Base-by-base conservation (phyloP, 2,329 filamentous ascomycete genomes). In the Atkinsonella texensis region DNA sequence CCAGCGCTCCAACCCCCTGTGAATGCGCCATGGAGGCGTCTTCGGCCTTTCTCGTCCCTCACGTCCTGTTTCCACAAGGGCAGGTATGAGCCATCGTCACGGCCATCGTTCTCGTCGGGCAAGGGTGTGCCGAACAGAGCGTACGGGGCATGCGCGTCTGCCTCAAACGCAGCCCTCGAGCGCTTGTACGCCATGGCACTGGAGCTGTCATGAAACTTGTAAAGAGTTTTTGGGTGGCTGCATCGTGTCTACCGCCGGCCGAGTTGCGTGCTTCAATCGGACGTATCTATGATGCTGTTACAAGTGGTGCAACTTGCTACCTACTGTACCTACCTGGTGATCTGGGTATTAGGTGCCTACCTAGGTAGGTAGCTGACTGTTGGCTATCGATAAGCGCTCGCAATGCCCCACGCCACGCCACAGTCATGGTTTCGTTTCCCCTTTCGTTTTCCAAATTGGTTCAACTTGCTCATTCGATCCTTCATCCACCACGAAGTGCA, bases 11-110 rank as follows among this genome's bases (percentile, higher is more conserved):
- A 98, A 32, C 93, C 93, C 59, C 93, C 93, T 1, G 89, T 96
- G 64, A 98, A 98, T 56, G 93, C 93, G 56, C 93, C 93, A 68
- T 98, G 93, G 3, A 98, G 76, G 50, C 93, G 81, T 69, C 94
- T 91, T 59, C 90, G 77, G 15, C 93, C 93, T 58, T 83, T 83
- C 64, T 96, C 93, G 69, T 98, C 93, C 53, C 85, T 87, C 65
- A 95, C 90, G 65, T 96, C 91, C 73, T 98, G 93, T 72, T 97
- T 95, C 89, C 93, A 97, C n/a, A 95, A 70, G 0, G 93, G 93
- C 15, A 95, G 80, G 64, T 90, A 97, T 41, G 87, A 89, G 55
- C 90, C 91, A 71, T 96, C 88, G 66, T 97, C 90, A 60, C 89
- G 84, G 39, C 80, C 75, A 18, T 88, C 80, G 47, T 84, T 76